Percentiles rank a stretch among this genome's conserved stretches.
phyloP scores from a whole-genome alignment of 805 yeast species.

The Saccharomycopsis schoenii region DNA sequence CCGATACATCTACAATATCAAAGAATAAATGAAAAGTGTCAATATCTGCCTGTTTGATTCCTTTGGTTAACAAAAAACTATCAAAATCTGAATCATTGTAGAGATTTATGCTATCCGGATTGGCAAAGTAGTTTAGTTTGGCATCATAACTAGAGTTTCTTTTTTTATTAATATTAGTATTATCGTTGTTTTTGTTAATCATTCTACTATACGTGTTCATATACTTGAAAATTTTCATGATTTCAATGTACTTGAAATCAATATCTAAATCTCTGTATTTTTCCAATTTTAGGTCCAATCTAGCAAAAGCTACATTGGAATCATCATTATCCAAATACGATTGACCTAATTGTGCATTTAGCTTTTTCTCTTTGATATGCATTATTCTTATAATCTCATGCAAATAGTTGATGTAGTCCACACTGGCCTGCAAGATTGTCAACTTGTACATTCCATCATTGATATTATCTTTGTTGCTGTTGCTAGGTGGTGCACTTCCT shows the following conservation, averaged over 20 bases:
- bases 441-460: conserved; percentile 66
- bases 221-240: conserved; percentile 17
- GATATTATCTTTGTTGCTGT: conserved; percentile 19
- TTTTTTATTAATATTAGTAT: not conserved
- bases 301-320: conserved; percentile 38
- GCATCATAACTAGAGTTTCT: not conserved
- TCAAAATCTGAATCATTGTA: conserved; percentile 6
- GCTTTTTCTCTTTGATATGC: conserved; percentile 32
- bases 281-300: conserved; percentile 49
- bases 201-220: conserved; percentile 9
- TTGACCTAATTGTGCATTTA: conserved; percentile 18
- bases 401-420: conserved; percentile 64
- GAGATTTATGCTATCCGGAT: not conserved
- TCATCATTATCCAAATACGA: conserved; percentile 22
- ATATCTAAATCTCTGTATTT: conserved; percentile 48
- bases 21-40: conserved; percentile 13
- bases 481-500: no score
- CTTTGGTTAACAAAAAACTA: conserved; percentile 9
- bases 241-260: conserved; percentile 38
- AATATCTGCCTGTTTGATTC: conserved; percentile 8
- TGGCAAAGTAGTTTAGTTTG: not conserved
- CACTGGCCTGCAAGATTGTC: conserved; percentile 73
- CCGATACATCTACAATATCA: conserved; percentile 3
- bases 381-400: conserved; percentile 49
- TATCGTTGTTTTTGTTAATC: not conserved